A percentile compares a stretch with the other conserved stretches of the same genome.
Evolutionary conservation across 2,329 filamentous ascomycete genomes (phyloP).

Genomic region (Botrytis elliptica): DNA sequence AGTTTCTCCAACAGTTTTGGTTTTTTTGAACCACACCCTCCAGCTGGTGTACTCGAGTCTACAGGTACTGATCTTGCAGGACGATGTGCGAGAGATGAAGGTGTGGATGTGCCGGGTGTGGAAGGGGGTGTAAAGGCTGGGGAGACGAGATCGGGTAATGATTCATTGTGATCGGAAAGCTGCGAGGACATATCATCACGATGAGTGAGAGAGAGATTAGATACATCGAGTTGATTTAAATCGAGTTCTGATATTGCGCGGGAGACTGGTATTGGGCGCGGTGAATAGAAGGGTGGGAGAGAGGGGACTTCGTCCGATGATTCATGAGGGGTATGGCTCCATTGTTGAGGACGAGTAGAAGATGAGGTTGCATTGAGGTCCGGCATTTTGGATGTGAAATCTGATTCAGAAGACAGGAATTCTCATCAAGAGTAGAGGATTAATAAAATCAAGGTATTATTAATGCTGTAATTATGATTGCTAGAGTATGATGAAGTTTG

Average conservation of each 20-base stretch:
- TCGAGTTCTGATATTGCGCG: conserved; percentile 39
- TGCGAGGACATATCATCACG: conserved; percentile 18
- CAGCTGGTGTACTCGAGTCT: conserved; percentile 53
- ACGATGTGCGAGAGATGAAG: conserved; percentile 41
- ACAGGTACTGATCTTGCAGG: conserved; percentile 47
- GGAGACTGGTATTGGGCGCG: conserved; percentile 40
- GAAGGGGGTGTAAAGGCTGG: conserved; percentile 76
- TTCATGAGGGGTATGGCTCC: conserved; percentile 25
- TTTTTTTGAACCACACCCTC: conserved; percentile 61
- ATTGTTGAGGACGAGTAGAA: conserved; percentile 18
- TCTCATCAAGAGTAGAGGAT: neutral
- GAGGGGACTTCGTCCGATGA: conserved; percentile 32
- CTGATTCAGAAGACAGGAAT: neutral
- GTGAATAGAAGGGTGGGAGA: conserved; percentile 40
- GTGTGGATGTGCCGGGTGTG: conserved; percentile 60
- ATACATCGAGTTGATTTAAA: conserved; percentile 30
- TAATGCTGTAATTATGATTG: neutral
- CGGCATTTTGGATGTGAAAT: conserved; percentile 23
- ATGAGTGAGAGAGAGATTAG: conserved; percentile 21
- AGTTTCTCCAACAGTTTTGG: conserved; percentile 73
- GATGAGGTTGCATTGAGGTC: conserved; percentile 23
- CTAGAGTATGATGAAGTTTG: neutral
- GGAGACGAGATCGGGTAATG: conserved; percentile 63
- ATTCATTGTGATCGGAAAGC: conserved; percentile 16
- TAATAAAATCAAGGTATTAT: neutral